Conservation (phyloP, 495 filamentous ascomycete genomes). For the Penicillium atrosanguineum region DNA sequence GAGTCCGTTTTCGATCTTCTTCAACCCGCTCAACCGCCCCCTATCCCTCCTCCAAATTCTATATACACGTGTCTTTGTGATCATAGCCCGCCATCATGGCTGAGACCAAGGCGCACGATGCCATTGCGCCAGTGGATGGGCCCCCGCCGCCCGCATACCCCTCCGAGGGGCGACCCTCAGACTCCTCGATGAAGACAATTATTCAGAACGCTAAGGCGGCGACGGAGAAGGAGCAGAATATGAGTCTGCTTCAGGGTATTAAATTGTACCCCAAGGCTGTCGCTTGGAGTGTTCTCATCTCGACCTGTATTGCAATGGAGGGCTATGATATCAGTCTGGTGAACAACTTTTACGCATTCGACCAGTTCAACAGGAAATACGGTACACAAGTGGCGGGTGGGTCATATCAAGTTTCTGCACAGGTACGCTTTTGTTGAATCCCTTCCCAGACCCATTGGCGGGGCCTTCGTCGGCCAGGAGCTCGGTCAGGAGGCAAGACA, state of each 20-base stretch:
- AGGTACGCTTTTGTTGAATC: slow-evolving; percentile 26
- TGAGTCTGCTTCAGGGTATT: slow-evolving; percentile 45
- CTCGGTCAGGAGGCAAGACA: background rate
- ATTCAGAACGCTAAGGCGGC: slow-evolving; percentile 45
- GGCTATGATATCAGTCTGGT: slow-evolving; percentile 56
- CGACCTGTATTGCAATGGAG: slow-evolving; percentile 56
- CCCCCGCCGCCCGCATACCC: slow-evolving; percentile 6
- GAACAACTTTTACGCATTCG: slow-evolving; percentile 49
- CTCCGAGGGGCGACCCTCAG: slow-evolving; percentile 19
- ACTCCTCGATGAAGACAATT: slow-evolving; percentile 33
- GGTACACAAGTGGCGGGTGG: slow-evolving; percentile 55
- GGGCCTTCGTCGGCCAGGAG: background rate
- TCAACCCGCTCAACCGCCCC: background rate
- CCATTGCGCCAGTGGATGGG: slow-evolving; percentile 29
- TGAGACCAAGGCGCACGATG: slow-evolving; percentile 22
- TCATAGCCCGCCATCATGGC: slow-evolving; percentile 29
- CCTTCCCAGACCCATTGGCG: background rate
- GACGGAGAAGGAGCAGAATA: slow-evolving; percentile 46
- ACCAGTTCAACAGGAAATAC: slow-evolving; percentile 66
- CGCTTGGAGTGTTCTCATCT: slow-evolving; percentile 53
- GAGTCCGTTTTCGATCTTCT: background rate
- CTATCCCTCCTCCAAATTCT: background rate
- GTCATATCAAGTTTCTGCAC: slow-evolving; percentile 64
- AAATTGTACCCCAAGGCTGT: slow-evolving; percentile 57
- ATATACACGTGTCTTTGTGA: slow-evolving; percentile 5